Evolutionary conservation across 2,329 filamentous ascomycete species (phyloP).

Genomic region (Talaromyces verruculosus): DNA sequence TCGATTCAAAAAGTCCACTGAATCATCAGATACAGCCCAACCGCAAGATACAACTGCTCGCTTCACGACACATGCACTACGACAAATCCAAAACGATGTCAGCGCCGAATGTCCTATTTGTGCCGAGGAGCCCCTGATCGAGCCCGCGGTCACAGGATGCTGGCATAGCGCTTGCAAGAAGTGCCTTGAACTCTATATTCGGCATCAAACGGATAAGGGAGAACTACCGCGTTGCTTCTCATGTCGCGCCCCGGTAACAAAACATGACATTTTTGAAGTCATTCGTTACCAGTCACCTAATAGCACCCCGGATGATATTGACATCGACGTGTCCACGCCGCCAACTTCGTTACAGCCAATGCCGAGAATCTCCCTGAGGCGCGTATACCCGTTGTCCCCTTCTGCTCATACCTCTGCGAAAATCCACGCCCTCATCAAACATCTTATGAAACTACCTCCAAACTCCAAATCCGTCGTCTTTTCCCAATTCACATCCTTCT

Average conservation of each 20-base stretch:
- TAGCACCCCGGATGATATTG: slow-evolving; percentile 46
- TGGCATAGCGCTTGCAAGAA: slow-evolving; percentile 98
- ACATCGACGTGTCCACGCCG: slow-evolving; percentile 45
- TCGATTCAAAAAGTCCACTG: slow-evolving; percentile 71
- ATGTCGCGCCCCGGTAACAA: slow-evolving; percentile 79
- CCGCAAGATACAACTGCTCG: slow-evolving; percentile 61
- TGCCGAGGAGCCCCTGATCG: slow-evolving; percentile 90
- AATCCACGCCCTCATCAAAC: slow-evolving; percentile 72
- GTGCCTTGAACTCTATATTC: slow-evolving; percentile 86
- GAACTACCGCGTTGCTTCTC: slow-evolving; percentile 82
- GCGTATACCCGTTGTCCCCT: slow-evolving; percentile 63
- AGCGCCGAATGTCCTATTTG: slow-evolving; percentile 92
- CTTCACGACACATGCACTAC: slow-evolving; percentile 83
- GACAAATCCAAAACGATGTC: slow-evolving; percentile 87
- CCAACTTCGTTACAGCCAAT: slow-evolving; percentile 35
- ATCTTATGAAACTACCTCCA: slow-evolving; percentile 70
- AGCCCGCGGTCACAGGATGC: slow-evolving; percentile 91
- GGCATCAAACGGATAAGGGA: slow-evolving; percentile 76
- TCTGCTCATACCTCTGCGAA: slow-evolving; percentile 70
- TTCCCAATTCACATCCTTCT: slow-evolving; percentile 95
- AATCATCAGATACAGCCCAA: slow-evolving; percentile 52
- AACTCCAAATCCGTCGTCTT: slow-evolving; percentile 87
- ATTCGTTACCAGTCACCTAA: slow-evolving; percentile 63
- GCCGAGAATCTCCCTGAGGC: slow-evolving; percentile 59
- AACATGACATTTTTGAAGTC: slow-evolving; percentile 87